phyloP scores from a whole-genome alignment of 148 eudicot species.

The Agrostemma githago region DNA sequence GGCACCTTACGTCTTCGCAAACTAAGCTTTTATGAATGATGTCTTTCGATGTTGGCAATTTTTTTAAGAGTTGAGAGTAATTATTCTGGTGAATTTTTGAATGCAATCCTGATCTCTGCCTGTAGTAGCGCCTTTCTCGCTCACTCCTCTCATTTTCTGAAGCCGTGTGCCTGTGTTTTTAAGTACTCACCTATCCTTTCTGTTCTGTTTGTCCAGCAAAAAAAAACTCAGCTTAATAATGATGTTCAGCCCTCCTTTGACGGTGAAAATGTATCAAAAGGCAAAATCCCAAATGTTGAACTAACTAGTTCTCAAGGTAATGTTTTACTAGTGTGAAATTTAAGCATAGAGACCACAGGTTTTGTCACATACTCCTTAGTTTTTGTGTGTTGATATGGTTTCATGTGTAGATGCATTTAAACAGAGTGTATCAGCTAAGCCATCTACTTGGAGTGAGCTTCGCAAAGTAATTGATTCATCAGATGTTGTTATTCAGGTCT shows the following conservation, averaged over 20 bases:
- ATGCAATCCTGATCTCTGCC: background rate
- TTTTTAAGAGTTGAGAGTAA: no score
- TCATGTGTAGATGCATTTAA: conserved; percentile 59
- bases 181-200: conserved; percentile 3
- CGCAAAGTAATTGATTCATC: conserved; percentile 95
- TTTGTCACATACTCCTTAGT: background rate
- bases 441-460: conserved; percentile 79
- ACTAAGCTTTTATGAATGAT: no score
- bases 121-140: background rate
- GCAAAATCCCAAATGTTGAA: conserved; percentile 64
- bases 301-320: conserved; percentile 68
- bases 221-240: conserved; percentile 76
- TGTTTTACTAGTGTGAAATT: background rate
- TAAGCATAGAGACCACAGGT: background rate
- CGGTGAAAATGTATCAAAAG: conserved; percentile 77
- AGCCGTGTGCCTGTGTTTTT: background rate
- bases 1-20: no score
- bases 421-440: conserved; percentile 42
- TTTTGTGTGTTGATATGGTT: conserved; percentile 8
- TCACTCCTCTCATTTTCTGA: background rate
- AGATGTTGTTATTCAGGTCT: conserved; percentile 93
- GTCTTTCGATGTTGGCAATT: background rate
- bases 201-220: conserved; percentile 46
- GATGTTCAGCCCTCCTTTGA: conserved; percentile 75
- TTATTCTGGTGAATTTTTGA: background rate